Percentiles rank a stretch among this genome's conserved stretches.
These are phyloP conservation scores for Leccinum pachyderme DNA, from an alignment of 1,284 basidiomycete species.

Conservation along the genomic window DNA sequence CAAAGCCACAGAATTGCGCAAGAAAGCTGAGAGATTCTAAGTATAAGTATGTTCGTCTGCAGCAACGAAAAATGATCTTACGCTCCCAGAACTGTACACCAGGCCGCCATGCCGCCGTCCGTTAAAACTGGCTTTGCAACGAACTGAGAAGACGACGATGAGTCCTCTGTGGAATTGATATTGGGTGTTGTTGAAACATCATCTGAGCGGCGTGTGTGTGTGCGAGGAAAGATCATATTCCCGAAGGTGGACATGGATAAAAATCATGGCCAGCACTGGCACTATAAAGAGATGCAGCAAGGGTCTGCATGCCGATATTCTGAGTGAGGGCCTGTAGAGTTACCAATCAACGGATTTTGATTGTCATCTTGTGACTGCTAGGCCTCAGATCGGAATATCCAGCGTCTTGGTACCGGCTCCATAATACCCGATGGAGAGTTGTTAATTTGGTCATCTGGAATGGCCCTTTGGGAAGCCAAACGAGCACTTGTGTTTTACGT, in stretches of 20 bases:
- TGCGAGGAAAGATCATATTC: neutral
- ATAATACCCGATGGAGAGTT: neutral
- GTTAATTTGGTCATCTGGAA: neutral
- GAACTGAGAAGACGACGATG: neutral
- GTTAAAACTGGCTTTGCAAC: conserved; percentile 2
- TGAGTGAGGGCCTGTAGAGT: too few species aligned
- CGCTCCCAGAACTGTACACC: conserved; percentile 30
- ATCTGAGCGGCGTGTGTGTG: neutral
- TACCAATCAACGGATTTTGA: too few species aligned
- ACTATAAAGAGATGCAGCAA: neutral
- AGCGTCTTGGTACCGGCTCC: neutral
- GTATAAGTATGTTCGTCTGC: neutral
- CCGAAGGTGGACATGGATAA: neutral
- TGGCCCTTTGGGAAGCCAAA: neutral
- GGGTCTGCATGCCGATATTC: neutral
- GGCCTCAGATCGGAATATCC: too few species aligned
- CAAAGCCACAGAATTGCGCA: conserved; percentile 28
- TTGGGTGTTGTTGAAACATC: neutral
- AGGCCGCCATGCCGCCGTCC: conserved; percentile 29
- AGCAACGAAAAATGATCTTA: conserved; percentile 8
- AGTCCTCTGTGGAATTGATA: neutral
- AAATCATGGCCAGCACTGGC: neutral
- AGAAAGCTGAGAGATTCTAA: conserved; percentile 21
- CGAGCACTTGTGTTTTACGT: neutral
- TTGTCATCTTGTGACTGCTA: too few species aligned